Base-by-base conservation (phyloP, 257 asterid species). In the Solanum etuberosum region DNA sequence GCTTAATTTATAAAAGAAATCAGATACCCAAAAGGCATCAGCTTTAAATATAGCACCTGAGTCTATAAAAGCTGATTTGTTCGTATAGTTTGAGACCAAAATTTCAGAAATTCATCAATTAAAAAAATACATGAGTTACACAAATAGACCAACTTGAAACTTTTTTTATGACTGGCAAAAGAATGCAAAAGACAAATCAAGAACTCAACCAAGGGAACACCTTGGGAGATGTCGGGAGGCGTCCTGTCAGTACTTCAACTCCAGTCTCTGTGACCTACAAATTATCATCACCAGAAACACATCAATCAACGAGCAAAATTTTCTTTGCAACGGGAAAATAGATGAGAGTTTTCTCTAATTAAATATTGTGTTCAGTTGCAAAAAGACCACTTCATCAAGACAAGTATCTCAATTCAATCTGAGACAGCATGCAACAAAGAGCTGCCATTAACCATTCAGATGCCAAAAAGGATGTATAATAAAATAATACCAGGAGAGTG, bases 191-290 rank as follows among this genome's bases (percentile, higher is more conserved):
- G 40, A 73, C 23, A 34, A 83, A 74, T 90, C 91, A 95, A 7
- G 93, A 91, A 63, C 90, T 92, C 78, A 94, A 92, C 98, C 98
- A 97, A 9, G 99, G 98, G 88, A 92, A 97, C 88, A 97, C 93
- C n/a, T 91, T 86, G 10, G 98, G 99, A 21, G 99, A 97, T 2
- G 98, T 91, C 34, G 98, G 94, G 86, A 97, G 90, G 59, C 99
- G 97, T 38, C 92, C 99, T 0, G 99, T 95, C 57, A 97, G 98
- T 85, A 97, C 98, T 90, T 97, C 99, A 80, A 93, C 98, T 83
- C 98, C 99, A 4, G 94, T 94, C 40, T 94, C 99, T 0, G 99
- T 97, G 88, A 97, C 99, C 99, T 95, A 90, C 84, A 90, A 54
- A 51, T 81, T 80, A 80, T 27, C 43, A 81, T 48, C 68, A 48